phyloP scores from a whole-genome alignment of 495 filamentous ascomycete species.

The Aspergillus biplanus region DNA sequence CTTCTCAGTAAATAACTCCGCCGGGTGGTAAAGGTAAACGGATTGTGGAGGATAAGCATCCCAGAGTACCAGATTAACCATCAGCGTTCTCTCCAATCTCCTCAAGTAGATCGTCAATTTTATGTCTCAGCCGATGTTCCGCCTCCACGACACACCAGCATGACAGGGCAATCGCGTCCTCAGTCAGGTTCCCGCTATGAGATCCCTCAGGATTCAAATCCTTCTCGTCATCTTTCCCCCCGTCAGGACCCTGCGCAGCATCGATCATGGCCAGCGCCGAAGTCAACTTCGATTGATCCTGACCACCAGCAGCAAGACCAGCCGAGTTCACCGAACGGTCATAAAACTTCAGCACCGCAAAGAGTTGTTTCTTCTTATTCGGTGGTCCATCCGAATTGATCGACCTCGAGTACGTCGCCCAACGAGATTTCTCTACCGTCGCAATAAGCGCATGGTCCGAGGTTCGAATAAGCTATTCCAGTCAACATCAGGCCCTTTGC shows the following conservation, averaged over 20 bases:
- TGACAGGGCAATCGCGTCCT: conserved; percentile 18
- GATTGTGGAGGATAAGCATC: too few species aligned
- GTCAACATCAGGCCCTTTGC: background rate
- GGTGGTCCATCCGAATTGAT: conserved; percentile 15
- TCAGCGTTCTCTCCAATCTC: conserved; percentile 9
- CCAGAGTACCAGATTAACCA: background rate
- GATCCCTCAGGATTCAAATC: conserved; percentile 7
- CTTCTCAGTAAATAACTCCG: too few species aligned
- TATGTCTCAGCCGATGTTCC: conserved; percentile 16
- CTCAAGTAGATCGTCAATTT: conserved; percentile 12
- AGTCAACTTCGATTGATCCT: background rate
- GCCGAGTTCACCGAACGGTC: background rate
- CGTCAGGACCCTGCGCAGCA: background rate
- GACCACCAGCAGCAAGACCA: background rate
- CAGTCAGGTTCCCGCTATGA: conserved; percentile 8
- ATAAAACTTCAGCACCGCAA: conserved; percentile 11
- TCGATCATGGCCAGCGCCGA: background rate
- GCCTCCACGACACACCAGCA: conserved; percentile 20
- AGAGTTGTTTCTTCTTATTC: conserved; percentile 12
- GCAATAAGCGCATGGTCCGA: conserved; percentile 16
- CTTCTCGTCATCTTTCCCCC: background rate
- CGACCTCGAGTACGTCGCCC: background rate
- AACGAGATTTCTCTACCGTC: conserved; percentile 14
- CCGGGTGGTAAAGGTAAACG: too few species aligned
- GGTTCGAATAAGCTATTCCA: conserved; percentile 15